Conservation (phyloP, 345 rosid species). For the Salix udensis region DNA sequence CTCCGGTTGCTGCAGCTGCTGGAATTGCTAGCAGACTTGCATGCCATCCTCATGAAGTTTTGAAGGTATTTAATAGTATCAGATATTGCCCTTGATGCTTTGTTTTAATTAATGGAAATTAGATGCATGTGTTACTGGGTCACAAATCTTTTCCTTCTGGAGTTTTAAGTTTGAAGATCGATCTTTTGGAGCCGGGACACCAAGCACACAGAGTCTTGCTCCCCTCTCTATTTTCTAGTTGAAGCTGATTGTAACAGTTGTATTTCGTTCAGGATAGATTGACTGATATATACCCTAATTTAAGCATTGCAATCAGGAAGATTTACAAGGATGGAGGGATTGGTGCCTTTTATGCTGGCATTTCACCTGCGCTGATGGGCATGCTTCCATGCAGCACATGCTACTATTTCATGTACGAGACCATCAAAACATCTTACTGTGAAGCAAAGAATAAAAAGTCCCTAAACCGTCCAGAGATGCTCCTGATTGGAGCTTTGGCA, state of each 20-base stretch:
- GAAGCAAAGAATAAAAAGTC: slow-evolving; percentile 69
- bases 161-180: not conserved
- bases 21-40: slow-evolving; percentile 85
- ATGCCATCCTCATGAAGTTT: slow-evolving; percentile 98
- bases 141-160: not conserved
- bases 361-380: slow-evolving; percentile 79
- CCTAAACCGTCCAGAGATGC: slow-evolving; percentile 90
- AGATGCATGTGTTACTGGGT: not conserved
- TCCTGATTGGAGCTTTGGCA: slow-evolving; percentile 78
- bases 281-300: slow-evolving; percentile 81
- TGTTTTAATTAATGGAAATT: not conserved
- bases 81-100: not conserved
- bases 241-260: slow-evolving; percentile 17
- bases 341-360: slow-evolving; percentile 78
- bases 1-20: slow-evolving; percentile 94
- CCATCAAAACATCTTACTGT: slow-evolving; percentile 68
- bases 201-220: not conserved
- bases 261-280: slow-evolving; percentile 70
- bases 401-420: slow-evolving; percentile 92
- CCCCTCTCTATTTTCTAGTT: not conserved
- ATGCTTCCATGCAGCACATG: slow-evolving; percentile 99
- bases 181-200: not conserved
- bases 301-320: slow-evolving; percentile 69
- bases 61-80: slow-evolving; percentile 53
- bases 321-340: slow-evolving; percentile 79